Evolutionary conservation across 1,139 yeast species (phyloP).

Genomic region (Groenewaldozyma sp.): DNA sequence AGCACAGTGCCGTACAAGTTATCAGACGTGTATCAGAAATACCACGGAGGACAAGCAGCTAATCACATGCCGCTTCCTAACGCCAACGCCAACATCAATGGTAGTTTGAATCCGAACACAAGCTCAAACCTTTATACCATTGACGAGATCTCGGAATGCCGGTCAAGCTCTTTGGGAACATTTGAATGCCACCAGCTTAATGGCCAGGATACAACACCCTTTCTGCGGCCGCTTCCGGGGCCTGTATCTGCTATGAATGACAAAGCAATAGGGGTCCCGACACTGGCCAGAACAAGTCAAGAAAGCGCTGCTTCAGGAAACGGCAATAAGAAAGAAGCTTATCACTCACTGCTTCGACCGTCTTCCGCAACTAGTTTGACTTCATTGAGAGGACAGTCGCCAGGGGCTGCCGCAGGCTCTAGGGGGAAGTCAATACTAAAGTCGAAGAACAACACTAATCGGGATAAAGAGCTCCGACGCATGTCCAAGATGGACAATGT

Average conservation of each 20-base stretch:
- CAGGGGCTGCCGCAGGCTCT: slow-evolving; percentile 1
- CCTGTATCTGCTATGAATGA: background rate
- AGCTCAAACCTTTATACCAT: background rate
- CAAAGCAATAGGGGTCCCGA: background rate
- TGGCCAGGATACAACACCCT: too few relatives aligned
- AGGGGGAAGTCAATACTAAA: slow-evolving; percentile 10
- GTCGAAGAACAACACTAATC: slow-evolving; percentile 8
- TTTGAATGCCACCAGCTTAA: too few relatives aligned
- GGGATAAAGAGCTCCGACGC: slow-evolving; percentile 6
- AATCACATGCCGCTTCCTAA: background rate
- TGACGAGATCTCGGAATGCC: slow-evolving; percentile 1
- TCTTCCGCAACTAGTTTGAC: background rate
- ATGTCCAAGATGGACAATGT: slow-evolving; percentile 5
- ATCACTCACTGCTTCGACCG: background rate
- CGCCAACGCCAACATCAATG: background rate
- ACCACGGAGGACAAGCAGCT: too few relatives aligned
- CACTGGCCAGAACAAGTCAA: background rate
- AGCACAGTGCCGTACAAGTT: too few relatives aligned
- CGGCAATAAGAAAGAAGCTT: background rate
- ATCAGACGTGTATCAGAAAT: too few relatives aligned
- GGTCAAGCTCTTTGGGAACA: background rate
- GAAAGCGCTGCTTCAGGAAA: background rate
- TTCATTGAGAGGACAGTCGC: background rate
- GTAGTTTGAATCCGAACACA: background rate
- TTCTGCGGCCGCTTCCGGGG: too few relatives aligned